Conservation (phyloP, 177 flowering plant genomes). For the Vitis hybrid region DNA sequence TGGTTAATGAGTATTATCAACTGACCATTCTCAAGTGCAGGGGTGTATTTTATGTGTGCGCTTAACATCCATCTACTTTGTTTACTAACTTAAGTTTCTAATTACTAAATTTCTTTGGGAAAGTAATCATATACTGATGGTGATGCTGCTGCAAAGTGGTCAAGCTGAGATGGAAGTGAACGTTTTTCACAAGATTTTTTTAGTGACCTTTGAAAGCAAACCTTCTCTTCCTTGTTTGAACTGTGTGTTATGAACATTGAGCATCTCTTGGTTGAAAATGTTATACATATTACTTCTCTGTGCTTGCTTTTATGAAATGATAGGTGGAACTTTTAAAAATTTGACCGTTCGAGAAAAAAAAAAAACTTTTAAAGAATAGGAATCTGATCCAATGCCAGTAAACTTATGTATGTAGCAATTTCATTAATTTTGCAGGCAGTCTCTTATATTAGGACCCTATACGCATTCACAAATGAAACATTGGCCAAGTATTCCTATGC, state of each 20-base stretch:
- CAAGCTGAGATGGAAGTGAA: no score
- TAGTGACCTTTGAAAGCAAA: not conserved
- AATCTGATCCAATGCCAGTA: not conserved
- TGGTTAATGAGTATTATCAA: no score
- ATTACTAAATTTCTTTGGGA: no score
- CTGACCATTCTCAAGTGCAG: no score
- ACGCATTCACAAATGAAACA: constrained; percentile 96
- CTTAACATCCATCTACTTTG: no score
- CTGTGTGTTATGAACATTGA: not conserved
- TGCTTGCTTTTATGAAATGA: not conserved
- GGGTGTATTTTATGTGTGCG: no score
- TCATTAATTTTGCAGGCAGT: constrained; percentile 69
- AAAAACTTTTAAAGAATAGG: no score
- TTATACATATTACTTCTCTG: not conserved
- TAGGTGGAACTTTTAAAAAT: not conserved
- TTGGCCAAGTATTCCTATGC: constrained; percentile 98
- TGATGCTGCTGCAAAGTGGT: no score
- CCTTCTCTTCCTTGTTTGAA: not conserved
- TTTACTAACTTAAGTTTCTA: no score
- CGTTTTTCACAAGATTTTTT: not conserved
- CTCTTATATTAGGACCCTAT: constrained; percentile 84
- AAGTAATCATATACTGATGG: no score
- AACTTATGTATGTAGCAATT: constrained; percentile 5
- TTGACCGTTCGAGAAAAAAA: no score
- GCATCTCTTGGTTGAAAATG: not conserved